Conservation (phyloP, 257 asterid species). For the Przewalskia tangutica region DNA sequence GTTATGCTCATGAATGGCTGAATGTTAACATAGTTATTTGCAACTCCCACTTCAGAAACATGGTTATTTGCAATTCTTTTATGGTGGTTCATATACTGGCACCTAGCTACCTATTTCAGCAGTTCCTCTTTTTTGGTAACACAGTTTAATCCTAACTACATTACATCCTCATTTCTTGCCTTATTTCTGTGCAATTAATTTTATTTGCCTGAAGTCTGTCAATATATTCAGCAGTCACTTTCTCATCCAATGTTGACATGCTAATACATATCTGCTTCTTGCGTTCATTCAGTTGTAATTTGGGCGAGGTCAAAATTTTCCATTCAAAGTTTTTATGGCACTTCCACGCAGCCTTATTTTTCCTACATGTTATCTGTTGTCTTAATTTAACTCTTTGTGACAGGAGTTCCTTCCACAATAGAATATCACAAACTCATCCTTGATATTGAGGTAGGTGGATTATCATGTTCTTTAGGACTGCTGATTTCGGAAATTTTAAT, state of each 20-base stretch:
- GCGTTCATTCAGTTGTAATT: not conserved
- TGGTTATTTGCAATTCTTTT: not conserved
- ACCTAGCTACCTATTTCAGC: not conserved
- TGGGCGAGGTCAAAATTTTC: not conserved
- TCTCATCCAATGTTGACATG: not conserved
- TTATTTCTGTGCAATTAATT: not conserved
- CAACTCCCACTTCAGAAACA: not conserved
- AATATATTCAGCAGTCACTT: not conserved
- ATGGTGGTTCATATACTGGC: not conserved
- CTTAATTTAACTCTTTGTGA: not conserved
- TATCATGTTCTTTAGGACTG: not conserved
- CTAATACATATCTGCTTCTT: not conserved
- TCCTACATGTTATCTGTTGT: not conserved
- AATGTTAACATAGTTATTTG: not conserved
- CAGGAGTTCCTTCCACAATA: slow-evolving; percentile 94
- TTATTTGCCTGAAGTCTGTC: not conserved
- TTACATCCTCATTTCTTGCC: not conserved
- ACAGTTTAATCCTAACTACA: not conserved
- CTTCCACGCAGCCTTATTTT: not conserved
- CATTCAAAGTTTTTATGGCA: not conserved
- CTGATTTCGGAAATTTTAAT: not conserved
- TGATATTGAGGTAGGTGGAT: slow-evolving; percentile 65
- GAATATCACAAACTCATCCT: slow-evolving; percentile 96
- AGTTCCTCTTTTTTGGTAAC: not conserved
- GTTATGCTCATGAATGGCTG: too few species aligned